Evolutionary conservation across 192 early-diverging fungal genomes (phyloP).

Genomic region (Coemansia sp.): DNA sequence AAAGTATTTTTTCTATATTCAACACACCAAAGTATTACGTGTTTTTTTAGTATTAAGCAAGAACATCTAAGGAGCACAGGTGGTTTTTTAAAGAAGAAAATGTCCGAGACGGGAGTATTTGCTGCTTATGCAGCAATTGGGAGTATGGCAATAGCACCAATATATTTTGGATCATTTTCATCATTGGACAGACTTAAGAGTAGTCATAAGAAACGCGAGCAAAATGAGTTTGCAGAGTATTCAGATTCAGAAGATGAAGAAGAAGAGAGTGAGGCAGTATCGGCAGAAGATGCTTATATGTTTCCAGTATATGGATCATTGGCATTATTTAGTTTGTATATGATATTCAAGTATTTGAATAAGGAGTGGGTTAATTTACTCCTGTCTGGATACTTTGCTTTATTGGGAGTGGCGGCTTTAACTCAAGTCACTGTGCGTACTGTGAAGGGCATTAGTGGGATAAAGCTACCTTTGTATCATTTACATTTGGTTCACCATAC

Average conservation of each 20-base stretch:
- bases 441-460: slow-evolving; percentile 49
- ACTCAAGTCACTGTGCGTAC: slow-evolving; percentile 64
- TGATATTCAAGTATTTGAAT: slow-evolving; percentile 84
- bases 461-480: slow-evolving; percentile 71
- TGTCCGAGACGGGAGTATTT: slow-evolving; percentile 38
- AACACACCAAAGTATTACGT: too few relatives aligned
- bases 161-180: slow-evolving; percentile 79
- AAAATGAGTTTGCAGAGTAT: slow-evolving; percentile 41
- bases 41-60: too few relatives aligned
- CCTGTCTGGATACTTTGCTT: slow-evolving; percentile 80
- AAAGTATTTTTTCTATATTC: too few relatives aligned
- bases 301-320: slow-evolving; percentile 89
- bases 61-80: too few relatives aligned
- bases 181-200: slow-evolving; percentile 64
- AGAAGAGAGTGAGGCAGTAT: slow-evolving; percentile 77
- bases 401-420: slow-evolving; percentile 78
- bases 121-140: slow-evolving; percentile 83
- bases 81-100: neutral
- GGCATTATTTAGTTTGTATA: slow-evolving; percentile 77
- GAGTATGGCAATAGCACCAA: slow-evolving; percentile 83
- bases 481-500: slow-evolving; percentile 56
- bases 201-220: slow-evolving; percentile 40
- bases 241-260: slow-evolving; percentile 67
- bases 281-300: slow-evolving; percentile 85
- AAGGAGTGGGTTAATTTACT: slow-evolving; percentile 80